Evolutionary conservation across 208 protist genomes (phyloP), one percentile per base, ranked within the genome.

Genomic region (Trypanosoma scelopori): DNA sequence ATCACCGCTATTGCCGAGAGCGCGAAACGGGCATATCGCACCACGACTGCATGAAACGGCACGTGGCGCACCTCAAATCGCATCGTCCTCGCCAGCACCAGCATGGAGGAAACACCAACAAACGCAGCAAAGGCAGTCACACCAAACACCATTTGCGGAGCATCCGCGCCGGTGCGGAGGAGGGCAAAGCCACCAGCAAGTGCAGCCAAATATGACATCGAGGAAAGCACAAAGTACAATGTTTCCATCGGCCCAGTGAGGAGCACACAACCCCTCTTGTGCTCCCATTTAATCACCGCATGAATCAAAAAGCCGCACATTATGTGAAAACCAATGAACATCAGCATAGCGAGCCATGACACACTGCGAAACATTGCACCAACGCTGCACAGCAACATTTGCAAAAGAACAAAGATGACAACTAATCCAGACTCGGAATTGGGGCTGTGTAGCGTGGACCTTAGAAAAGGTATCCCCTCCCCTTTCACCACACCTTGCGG

Each of bases 381-480:
- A 37, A 71, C 27, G 27, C 51, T 48, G 70, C 76, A 79, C 1
- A 91, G 30, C 46, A 66, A 61, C 6, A 72, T 53, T 43, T 89
- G 79, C 4, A 58, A 74, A 0, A 80, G 30, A 22, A 85, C 13
- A 60, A 91, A 66, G 12, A 74, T 69, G 37, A 76, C 42, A 65
- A 87, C 76, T 50, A 91, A 52, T 15, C 63, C 78, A 4, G 78
- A 82, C 69, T 91, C 79, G 27, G 78, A 62, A 62, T 93, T 93
- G 27, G 87, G 82, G 37, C 81, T 79, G 20, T 61, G 61, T 25
- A 68, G 28, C 50, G 89, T 80, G 18, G 69, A 55, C 45, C 45
- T 48, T n/a, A 89, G 51, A 7, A 79, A n/a, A n/a, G 35, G 47
- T 13, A 4, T 32, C 16, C 18, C 22, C 18, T 5, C 7, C 48